These are phyloP conservation scores for Medicago arabica DNA, from an alignment of 306 rosid genomes.

Conservation along the genomic window DNA sequence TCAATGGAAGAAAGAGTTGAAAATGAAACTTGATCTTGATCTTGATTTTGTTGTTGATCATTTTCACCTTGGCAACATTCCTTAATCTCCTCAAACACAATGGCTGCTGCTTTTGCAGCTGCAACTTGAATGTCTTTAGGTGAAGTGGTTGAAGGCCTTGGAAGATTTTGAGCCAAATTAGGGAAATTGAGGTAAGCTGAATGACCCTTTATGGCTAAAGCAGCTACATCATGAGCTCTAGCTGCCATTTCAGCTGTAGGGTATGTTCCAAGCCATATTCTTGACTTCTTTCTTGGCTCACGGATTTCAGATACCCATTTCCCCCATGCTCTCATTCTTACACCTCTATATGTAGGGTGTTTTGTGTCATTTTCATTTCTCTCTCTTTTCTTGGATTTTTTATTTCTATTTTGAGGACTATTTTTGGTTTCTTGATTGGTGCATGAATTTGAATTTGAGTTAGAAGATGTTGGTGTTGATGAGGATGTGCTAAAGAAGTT, in stretches of 20 bases:
- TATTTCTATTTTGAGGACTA: constrained; percentile 35
- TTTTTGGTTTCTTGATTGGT: constrained; percentile 30
- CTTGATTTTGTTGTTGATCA: constrained; percentile 19
- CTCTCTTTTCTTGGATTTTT: constrained; percentile 48
- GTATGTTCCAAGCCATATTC: constrained; percentile 95
- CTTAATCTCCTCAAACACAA: constrained; percentile 35
- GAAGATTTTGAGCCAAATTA: constrained; percentile 60
- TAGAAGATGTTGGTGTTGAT: constrained; percentile 22
- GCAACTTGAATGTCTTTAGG: constrained; percentile 95
- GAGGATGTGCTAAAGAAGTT: constrained; percentile 41
- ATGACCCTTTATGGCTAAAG: constrained; percentile 81
- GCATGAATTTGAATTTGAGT: constrained; percentile 35
- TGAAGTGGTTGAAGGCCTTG: constrained; percentile 65
- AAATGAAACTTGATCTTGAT: constrained; percentile 38
- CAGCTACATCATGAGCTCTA: constrained; percentile 91
- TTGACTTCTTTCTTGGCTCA: constrained; percentile 86
- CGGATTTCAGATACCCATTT: constrained; percentile 95
- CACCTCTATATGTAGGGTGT: constrained; percentile 78
- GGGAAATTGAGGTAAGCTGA: constrained; percentile 91
- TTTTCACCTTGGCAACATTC: constrained; percentile 32
- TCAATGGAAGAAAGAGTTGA: constrained; percentile 41
- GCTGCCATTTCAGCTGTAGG: constrained; percentile 94
- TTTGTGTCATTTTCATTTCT: constrained; percentile 44
- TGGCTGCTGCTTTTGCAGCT: constrained; percentile 78
- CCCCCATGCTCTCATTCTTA: constrained; percentile 86